These are phyloP conservation scores for Saccharomyces hybrid DNA, from an alignment of 1,139 yeast genomes.

Conservation along the genomic window DNA sequence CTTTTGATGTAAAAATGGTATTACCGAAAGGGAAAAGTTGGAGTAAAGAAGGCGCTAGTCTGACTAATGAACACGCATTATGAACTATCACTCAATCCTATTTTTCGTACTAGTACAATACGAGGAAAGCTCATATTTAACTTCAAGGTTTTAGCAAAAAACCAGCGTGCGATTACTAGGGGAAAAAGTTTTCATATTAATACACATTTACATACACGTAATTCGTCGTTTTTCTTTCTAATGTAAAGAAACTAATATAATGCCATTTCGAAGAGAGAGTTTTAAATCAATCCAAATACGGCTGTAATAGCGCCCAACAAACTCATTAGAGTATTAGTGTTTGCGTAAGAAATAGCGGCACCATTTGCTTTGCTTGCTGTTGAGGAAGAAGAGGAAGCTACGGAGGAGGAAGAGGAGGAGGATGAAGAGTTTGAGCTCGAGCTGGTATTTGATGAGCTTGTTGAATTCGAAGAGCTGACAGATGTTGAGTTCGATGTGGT, in stretches of 20 bases:
- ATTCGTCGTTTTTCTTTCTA: background rate
- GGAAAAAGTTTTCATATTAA: background rate
- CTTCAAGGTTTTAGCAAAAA: too few species aligned
- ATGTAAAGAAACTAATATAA: background rate
- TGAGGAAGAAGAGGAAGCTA: too few species aligned
- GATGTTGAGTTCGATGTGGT: background rate
- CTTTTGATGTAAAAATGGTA: background rate
- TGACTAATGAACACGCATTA: background rate
- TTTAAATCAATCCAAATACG: conserved; percentile 7
- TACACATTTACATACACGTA: background rate
- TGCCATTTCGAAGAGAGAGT: background rate
- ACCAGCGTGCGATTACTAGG: background rate
- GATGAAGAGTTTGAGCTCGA: too few species aligned
- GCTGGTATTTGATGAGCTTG: background rate
- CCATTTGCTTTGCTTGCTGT: background rate
- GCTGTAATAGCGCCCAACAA: conserved; percentile 9
- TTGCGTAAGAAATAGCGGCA: conserved; percentile 7
- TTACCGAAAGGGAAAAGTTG: too few species aligned
- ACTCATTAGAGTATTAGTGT: conserved; percentile 6
- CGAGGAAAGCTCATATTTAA: too few species aligned
- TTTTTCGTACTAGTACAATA: too few species aligned
- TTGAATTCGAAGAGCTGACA: background rate
- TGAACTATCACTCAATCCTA: too few species aligned
- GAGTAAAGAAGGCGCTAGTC: background rate
- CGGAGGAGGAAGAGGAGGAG: too few species aligned